These are phyloP conservation scores for Leccinum fibrillosum DNA, from an alignment of 768 basidiomycete species.

Conservation along the genomic window DNA sequence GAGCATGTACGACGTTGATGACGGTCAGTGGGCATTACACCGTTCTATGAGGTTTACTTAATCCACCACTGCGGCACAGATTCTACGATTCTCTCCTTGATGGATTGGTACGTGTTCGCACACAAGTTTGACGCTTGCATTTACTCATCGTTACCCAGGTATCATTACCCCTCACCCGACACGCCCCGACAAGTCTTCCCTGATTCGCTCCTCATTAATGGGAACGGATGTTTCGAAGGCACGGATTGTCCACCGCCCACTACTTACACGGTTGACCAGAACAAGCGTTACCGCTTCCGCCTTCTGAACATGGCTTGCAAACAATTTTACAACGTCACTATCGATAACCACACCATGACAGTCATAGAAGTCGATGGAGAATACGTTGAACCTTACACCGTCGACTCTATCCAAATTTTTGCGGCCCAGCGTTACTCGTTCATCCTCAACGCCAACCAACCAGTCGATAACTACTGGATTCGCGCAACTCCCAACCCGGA, in stretches of 20 bases:
- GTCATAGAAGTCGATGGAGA: conserved; percentile 44
- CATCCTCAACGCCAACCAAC: conserved; percentile 39
- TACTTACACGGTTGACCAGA: conserved; percentile 31
- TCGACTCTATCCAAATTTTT: conserved; percentile 36
- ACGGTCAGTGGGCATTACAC: conserved; percentile 13
- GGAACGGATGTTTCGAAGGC: conserved; percentile 34
- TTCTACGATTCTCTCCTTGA: not conserved
- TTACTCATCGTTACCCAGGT: conserved; percentile 8
- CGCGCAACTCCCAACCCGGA: not conserved
- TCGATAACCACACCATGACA: conserved; percentile 28
- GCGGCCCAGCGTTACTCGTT: conserved; percentile 47
- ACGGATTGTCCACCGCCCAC: conserved; percentile 19
- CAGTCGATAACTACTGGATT: conserved; percentile 40
- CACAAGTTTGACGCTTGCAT: not conserved
- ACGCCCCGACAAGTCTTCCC: conserved; percentile 10
- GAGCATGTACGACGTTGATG: conserved; percentile 18
- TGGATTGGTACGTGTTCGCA: not conserved
- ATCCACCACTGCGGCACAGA: not conserved
- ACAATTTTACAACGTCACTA: conserved; percentile 26
- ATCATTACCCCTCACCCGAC: conserved; percentile 12
- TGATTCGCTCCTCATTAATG: conserved; percentile 40
- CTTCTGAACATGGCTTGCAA: conserved; percentile 36
- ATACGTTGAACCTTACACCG: conserved; percentile 37
- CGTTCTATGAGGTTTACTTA: not conserved
- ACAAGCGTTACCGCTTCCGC: conserved; percentile 39